A percentile compares a stretch with the other conserved stretches of the same genome.
phyloP scores from a whole-genome alignment of 2,329 filamentous ascomycete genomes.

The Cladophialophora carrionii region DNA sequence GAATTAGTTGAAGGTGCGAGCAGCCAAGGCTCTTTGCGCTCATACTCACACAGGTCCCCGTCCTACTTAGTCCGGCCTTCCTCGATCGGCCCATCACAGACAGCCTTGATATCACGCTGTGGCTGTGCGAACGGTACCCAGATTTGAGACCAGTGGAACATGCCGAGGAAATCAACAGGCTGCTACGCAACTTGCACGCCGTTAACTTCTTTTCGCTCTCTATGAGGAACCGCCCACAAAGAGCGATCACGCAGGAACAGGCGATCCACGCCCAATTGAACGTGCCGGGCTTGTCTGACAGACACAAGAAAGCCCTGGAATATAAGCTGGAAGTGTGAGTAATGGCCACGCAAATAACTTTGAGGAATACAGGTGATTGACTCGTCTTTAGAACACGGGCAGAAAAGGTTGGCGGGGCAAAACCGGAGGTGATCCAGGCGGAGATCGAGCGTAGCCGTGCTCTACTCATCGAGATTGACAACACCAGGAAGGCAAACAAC shows the following conservation, averaged over 20 bases:
- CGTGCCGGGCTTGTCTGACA: neutral
- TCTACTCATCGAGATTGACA: constrained; percentile 8
- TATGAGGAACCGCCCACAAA: constrained; percentile 2
- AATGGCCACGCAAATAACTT: no score
- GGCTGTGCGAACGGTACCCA: constrained; percentile 15
- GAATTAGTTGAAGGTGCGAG: neutral
- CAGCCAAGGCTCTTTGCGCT: neutral
- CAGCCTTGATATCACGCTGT: constrained; percentile 25
- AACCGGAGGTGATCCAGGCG: constrained; percentile 8
- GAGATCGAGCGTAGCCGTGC: constrained; percentile 7
- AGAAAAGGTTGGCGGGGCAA: constrained; percentile 7
- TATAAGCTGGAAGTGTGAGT: constrained; percentile 24
- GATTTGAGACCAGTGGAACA: constrained; percentile 7
- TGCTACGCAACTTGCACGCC: constrained; percentile 19
- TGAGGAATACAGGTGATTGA: neutral
- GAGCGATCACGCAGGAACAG: neutral
- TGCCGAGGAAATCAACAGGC: constrained; percentile 7
- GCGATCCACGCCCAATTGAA: constrained; percentile 7
- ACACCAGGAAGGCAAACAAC: neutral
- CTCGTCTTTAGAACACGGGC: neutral
- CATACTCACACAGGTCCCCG: constrained; percentile 10
- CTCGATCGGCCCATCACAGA: constrained; percentile 20
- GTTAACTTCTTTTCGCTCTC: constrained; percentile 22
- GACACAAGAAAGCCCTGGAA: constrained; percentile 19
- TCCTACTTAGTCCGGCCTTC: constrained; percentile 1